phyloP scores from a whole-genome alignment of 140 eudicot genomes.

The Stevia rebaudiana region DNA sequence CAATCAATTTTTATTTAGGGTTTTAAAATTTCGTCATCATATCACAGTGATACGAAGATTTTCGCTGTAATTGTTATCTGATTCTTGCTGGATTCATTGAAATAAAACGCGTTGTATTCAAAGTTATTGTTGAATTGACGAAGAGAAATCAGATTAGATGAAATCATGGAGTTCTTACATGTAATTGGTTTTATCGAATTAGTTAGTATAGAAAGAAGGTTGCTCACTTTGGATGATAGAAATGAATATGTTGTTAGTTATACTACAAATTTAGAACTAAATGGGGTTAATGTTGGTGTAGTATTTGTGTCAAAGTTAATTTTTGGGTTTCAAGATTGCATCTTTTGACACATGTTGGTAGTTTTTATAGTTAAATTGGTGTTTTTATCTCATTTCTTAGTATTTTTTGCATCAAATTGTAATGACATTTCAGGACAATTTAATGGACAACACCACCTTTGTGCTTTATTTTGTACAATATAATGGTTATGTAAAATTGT shows the following conservation, averaged over 20 bases:
- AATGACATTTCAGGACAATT: not conserved
- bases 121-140: not conserved
- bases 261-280: not conserved
- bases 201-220: not conserved
- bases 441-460: not conserved
- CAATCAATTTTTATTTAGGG: slow-evolving; percentile 19
- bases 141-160: not conserved
- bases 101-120: not conserved
- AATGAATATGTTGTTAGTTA: not conserved
- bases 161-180: not conserved
- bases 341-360: not conserved
- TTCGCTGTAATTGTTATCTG: not conserved
- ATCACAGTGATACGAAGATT: not conserved
- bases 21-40: slow-evolving; percentile 9
- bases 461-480: not conserved
- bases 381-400: not conserved
- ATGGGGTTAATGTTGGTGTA: not conserved
- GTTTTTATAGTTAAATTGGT: not conserved
- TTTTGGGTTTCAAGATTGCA: not conserved
- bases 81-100: not conserved
- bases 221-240: not conserved
- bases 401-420: not conserved
- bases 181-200: not conserved
- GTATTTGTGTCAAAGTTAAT: not conserved
- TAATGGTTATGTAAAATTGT: not conserved